Base-by-base conservation (phyloP, 306 rosid species). In the Chamaecrista fasciculata region DNA sequence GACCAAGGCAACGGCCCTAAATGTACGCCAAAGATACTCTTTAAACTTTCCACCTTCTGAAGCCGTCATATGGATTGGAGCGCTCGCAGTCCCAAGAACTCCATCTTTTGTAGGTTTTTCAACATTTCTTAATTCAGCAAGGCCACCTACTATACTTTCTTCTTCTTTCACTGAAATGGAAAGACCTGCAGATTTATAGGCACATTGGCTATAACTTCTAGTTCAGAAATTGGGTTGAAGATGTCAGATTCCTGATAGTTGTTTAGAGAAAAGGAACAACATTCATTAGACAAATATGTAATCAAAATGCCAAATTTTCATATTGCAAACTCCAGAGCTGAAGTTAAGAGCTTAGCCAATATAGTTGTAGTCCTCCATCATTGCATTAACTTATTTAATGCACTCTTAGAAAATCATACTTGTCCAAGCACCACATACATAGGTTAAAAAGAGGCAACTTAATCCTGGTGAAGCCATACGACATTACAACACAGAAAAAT, bases 21-120 rank as follows among this genome's bases (percentile, higher is more conserved):
- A 60, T 11, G 93, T 83, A 11, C 86, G 85, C 94, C 96, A 85
- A 58, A 90, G 72, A 82, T 82, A 94, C 80, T 83, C 94, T 77
- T 90, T 88, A 51, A 90, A 86, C 58, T 82, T 87, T 24, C 83
- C 88, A 73, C 84, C 86, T 73, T 86, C 84, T 44, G 83, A 73
- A 50, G 86, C 52, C 59, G 88, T 88, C 91, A 83, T 85, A 82
- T 88, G 94, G 80, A 90, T 86, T 25, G 96, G 97, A 59, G 91
- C 85, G 77, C 81, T 67, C 4, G 94, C 80, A 47, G 96, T 90
- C 74, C 93, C 96, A 76, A 93, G 88, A 77, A 83, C 1, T 33
- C 91, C 90, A 26, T 81, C 85, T 78, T 89, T 82, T 11, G 86
- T 34, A 44, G 80, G 21, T 78, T 86, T 86, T 33, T 94, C 93